Evolutionary conservation across 2,329 filamentous ascomycete species (phyloP).

Genomic region (Clonostachys rosea): DNA sequence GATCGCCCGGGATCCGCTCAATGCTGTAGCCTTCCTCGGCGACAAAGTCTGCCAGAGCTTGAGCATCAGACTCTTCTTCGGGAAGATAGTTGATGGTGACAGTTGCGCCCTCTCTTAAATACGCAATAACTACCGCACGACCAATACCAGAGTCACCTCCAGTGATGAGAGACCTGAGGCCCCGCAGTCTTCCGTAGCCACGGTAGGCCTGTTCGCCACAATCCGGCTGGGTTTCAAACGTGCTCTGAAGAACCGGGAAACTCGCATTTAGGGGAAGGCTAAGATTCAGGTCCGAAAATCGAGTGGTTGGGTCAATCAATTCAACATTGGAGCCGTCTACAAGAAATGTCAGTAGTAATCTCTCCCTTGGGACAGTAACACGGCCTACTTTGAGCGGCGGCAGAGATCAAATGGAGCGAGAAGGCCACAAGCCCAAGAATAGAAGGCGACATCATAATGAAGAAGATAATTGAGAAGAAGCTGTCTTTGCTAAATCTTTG

Average conservation of each 20-base stretch:
- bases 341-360: too few relatives aligned
- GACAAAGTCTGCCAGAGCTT: constrained; percentile 45
- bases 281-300: background rate
- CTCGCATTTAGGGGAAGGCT: background rate
- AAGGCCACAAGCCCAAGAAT: too few relatives aligned
- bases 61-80: constrained; percentile 50
- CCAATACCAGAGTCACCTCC: constrained; percentile 38
- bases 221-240: background rate
- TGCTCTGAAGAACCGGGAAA: too few relatives aligned
- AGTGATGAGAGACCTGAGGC: constrained; percentile 47
- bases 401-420: too few relatives aligned
- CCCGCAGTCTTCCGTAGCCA: constrained; percentile 36
- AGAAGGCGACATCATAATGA: too few relatives aligned
- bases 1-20: background rate
- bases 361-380: too few relatives aligned
- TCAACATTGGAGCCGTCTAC: too few relatives aligned
- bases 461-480: too few relatives aligned
- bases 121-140: constrained; percentile 39
- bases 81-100: constrained; percentile 50
- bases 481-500: too few relatives aligned
- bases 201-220: constrained; percentile 17
- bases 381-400: too few relatives aligned
- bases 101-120: constrained; percentile 53
- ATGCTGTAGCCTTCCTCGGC: constrained; percentile 23
- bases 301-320: background rate